Percentiles rank a stretch among this genome's conserved stretches.
These are phyloP conservation scores for Eustoma russellianum DNA, from an alignment of 257 asterid species.

Conservation along the genomic window DNA sequence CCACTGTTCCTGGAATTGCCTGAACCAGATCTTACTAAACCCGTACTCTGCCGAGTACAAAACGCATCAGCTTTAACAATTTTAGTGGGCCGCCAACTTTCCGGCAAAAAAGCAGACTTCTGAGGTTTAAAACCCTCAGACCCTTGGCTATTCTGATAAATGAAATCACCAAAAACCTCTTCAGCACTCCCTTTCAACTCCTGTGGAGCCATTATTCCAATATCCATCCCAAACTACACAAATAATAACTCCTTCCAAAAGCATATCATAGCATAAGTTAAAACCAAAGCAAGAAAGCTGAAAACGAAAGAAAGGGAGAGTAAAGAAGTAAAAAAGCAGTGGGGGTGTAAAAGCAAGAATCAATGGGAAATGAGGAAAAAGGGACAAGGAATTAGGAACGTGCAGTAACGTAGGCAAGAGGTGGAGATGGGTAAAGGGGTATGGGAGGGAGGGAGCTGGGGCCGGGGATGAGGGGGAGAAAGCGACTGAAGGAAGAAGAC, in stretches of 20 bases:
- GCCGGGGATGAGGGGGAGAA: neutral
- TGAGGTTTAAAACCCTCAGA: constrained; percentile 21
- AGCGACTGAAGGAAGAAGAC: constrained; percentile 7
- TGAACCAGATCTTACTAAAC: constrained; percentile 29
- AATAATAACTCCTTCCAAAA: constrained; percentile 1
- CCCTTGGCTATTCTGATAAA: constrained; percentile 16
- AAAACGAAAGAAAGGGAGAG: constrained; percentile 5
- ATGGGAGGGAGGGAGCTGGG: neutral
- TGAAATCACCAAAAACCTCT: neutral
- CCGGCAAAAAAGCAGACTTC: constrained; percentile 23
- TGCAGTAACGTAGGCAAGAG: constrained; percentile 6
- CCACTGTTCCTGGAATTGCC: constrained; percentile 12
- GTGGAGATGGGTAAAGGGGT: neutral
- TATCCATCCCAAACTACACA: constrained; percentile 13
- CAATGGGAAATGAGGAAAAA: neutral
- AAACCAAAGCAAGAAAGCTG: constrained; percentile 4
- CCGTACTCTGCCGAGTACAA: constrained; percentile 3
- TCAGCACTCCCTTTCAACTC: neutral
- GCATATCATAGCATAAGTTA: constrained; percentile 18
- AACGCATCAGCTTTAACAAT: constrained; percentile 12
- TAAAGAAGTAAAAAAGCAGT: neutral
- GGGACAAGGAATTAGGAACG: neutral
- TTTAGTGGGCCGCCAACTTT: constrained; percentile 17
- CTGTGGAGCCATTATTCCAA: constrained; percentile 15
- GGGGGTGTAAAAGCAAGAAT: neutral